Evolutionary conservation across 495 filamentous ascomycete species (phyloP).

Genomic region (Letharia columbiana): DNA sequence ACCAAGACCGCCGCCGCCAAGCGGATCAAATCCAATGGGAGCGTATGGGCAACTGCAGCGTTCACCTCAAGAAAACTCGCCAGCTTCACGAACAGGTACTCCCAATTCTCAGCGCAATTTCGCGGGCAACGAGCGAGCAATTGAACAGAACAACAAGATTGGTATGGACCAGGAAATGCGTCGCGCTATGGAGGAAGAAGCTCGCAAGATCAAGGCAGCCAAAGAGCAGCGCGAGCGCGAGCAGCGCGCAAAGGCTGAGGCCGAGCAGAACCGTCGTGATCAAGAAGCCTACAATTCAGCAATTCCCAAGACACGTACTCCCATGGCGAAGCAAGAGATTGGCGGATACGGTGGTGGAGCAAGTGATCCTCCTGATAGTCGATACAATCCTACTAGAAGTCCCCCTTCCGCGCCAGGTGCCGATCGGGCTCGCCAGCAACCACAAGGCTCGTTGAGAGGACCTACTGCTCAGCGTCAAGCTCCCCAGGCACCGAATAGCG

Average conservation of each 20-base stretch:
- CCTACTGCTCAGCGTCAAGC: conserved; percentile 50
- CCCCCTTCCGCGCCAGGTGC: conserved; percentile 47
- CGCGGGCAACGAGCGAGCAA: conserved; percentile 23
- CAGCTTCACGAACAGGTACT: conserved; percentile 32
- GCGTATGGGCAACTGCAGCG: conserved; percentile 30
- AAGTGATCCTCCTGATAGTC: conserved; percentile 40
- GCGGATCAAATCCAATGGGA: conserved; percentile 30
- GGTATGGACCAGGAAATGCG: conserved; percentile 44
- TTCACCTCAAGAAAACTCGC: conserved; percentile 20
- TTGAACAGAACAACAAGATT: conserved; percentile 38
- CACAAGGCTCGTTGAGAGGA: conserved; percentile 37
- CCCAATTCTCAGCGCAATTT: conserved; percentile 32
- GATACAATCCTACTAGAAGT: conserved; percentile 75
- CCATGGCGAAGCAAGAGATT: conserved; percentile 81
- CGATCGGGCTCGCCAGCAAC: conserved; percentile 35
- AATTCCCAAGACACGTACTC: conserved; percentile 63
- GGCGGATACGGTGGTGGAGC: conserved; percentile 55
- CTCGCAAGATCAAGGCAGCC: conserved; percentile 27
- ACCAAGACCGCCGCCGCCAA: conserved; percentile 59
- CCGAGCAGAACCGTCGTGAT: conserved; percentile 60
- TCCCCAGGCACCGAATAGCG: conserved; percentile 43
- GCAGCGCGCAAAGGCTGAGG: conserved; percentile 33
- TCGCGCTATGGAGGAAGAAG: conserved; percentile 45
- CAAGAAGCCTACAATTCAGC: conserved; percentile 81
- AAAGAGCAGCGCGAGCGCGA: conserved; percentile 54